A percentile compares a stretch with the other conserved stretches of the same genome.
Evolutionary conservation across 371 early-diverging fungal genomes (phyloP).

Genomic region (Mortierella sp.): DNA sequence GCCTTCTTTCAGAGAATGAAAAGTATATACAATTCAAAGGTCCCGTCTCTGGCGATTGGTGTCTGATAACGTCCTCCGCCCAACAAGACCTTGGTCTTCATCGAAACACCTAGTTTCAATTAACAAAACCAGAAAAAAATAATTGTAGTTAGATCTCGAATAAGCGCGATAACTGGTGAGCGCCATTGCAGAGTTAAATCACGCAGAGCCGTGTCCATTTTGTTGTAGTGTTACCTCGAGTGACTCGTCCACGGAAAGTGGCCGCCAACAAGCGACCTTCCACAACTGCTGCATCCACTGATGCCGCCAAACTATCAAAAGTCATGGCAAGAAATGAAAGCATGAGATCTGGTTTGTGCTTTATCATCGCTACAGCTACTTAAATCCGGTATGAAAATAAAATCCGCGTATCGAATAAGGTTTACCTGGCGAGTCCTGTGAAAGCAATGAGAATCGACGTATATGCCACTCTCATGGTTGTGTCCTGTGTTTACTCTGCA

Average conservation of each 20-base stretch:
- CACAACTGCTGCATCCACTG: constrained; percentile 16
- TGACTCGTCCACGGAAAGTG: constrained; percentile 24
- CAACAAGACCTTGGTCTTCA: constrained; percentile 32
- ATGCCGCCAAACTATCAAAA: background rate
- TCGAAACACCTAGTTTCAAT: constrained; percentile 24
- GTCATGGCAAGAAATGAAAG: background rate
- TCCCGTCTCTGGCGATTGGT: constrained; percentile 20
- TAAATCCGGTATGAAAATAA: too few relatives aligned
- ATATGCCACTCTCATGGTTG: background rate
- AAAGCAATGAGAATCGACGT: background rate
- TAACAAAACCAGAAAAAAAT: background rate
- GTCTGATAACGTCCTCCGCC: constrained; percentile 23
- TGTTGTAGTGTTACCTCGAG: constrained; percentile 15
- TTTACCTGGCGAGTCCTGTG: background rate
- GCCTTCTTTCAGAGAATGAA: background rate
- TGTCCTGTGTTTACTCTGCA: background rate
- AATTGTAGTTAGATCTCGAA: background rate
- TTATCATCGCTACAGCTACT: too few relatives aligned
- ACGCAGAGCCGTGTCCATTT: background rate
- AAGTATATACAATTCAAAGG: constrained; percentile 29
- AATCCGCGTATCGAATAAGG: too few relatives aligned
- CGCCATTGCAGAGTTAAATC: background rate
- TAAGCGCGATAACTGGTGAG: background rate
- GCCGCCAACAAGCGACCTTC: constrained; percentile 32
- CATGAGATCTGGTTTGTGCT: background rate